phyloP scores from a whole-genome alignment of 2,329 filamentous ascomycete species.

The Neophaeococcomyces aloes region DNA sequence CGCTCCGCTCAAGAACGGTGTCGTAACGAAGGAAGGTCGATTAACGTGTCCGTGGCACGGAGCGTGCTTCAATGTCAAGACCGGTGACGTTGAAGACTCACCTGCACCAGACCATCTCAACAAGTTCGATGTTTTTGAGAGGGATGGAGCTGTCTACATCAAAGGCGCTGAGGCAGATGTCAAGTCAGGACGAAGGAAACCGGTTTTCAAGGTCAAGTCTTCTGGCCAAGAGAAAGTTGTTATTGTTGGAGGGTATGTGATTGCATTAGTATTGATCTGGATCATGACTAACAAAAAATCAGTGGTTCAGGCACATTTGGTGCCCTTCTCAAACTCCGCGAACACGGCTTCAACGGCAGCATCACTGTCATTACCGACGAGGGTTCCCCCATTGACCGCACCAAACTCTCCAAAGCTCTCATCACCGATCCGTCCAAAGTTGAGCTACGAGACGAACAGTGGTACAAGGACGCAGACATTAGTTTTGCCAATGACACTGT shows the following conservation, averaged over 20 bases:
- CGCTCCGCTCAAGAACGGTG: constrained; percentile 75
- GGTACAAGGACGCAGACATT: constrained; percentile 57
- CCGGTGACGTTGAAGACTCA: constrained; percentile 89
- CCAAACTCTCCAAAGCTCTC: constrained; percentile 90
- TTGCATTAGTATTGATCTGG: background rate
- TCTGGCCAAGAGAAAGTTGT: constrained; percentile 57
- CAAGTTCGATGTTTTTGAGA: constrained; percentile 70
- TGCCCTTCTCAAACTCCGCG: constrained; percentile 69
- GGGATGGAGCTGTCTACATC: constrained; percentile 74
- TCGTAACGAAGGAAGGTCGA: constrained; percentile 69
- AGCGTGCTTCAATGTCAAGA: constrained; percentile 84
- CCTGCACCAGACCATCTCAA: constrained; percentile 79
- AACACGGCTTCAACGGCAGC: constrained; percentile 65
- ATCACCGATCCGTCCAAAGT: constrained; percentile 71
- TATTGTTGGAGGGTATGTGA: constrained; percentile 61
- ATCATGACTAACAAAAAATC: constrained; percentile 11
- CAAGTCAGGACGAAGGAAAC: constrained; percentile 62
- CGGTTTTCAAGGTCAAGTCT: constrained; percentile 61
- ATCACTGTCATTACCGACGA: constrained; percentile 80
- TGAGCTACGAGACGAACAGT: constrained; percentile 63
- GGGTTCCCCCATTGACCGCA: constrained; percentile 80
- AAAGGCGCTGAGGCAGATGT: constrained; percentile 67
- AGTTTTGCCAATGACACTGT: constrained; percentile 52
- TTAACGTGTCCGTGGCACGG: constrained; percentile 96
- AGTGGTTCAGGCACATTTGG: constrained; percentile 76